Evolutionary conservation across 140 eudicot genomes (phyloP), one percentile per base, ranked within the genome.

Genomic region (Anethum foeniculum): DNA sequence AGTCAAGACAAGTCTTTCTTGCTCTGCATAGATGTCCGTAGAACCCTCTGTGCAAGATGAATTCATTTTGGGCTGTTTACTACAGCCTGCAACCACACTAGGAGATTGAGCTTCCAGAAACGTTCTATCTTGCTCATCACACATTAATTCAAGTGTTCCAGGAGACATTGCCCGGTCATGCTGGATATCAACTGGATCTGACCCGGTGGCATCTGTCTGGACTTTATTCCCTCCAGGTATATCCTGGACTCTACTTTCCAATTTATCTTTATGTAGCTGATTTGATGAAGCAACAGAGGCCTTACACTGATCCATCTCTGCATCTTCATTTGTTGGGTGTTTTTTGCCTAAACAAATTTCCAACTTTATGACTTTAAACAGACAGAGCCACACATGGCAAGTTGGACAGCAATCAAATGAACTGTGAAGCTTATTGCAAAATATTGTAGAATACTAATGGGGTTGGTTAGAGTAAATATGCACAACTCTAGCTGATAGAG

Each of bases 71-170:
- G 56, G 80, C 71, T 62, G 77, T 15, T 79, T 27, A 23, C 36
- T 25, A 64, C 60, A 41, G 72, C 76, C 80, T 18, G 62, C 75
- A 18, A 51, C 30, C 65, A 79, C 49, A 52, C 60, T 74, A 39
- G 85, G 84, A 79, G 80, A 80, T 38, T 82, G 82, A 78, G 47
- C 85, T 49, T 82, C 80, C 79, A 80, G 80, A 76, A 85, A 85
- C 15, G 81, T 77, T 47, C 88, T 30, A 38, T 92, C 96, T 82
- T 79, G 87, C 83, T 92, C 96, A 79, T 90, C 93, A 85, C 96
- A 92, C 96, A 89, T 83, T 81, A 90, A 84, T 54, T 93, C 88
- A 47, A 89, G 86, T 60, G 97, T 92, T 75, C 89, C 93, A 0
- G 93, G 93, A 78, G 97, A 92, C 84, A 89, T 62, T 71, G 90